phyloP scores from a whole-genome alignment of 2,329 filamentous ascomycete species.

The Claviceps capensis region DNA sequence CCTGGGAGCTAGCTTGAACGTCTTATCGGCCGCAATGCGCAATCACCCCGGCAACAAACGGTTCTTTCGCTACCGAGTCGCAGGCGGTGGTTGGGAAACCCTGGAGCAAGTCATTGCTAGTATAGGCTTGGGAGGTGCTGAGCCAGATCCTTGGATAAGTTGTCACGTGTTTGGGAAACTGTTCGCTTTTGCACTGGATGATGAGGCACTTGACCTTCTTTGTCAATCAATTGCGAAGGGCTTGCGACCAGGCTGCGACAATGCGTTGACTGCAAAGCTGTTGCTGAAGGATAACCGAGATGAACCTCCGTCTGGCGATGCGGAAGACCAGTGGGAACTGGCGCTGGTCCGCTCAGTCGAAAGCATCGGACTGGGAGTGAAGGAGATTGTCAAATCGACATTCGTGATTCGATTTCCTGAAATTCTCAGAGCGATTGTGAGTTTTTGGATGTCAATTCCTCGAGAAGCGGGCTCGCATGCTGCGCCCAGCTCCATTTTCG shows the following conservation, averaged over 20 bases:
- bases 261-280: constrained; percentile 3
- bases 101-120: constrained; percentile 60
- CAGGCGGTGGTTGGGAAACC: constrained; percentile 65
- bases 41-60: constrained; percentile 75
- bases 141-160: constrained; percentile 53
- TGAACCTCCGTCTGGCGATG: not conserved
- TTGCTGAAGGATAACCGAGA: constrained; percentile 12
- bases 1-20: constrained; percentile 56
- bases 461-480: constrained; percentile 28
- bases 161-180: constrained; percentile 72
- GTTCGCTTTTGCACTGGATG: constrained; percentile 66
- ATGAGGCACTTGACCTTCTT: constrained; percentile 57
- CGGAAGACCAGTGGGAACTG: constrained; percentile 25
- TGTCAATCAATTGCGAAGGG: constrained; percentile 40
- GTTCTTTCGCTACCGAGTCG: constrained; percentile 68
- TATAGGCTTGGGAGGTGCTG: constrained; percentile 49
- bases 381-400: constrained; percentile 34
- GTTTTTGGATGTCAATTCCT: constrained; percentile 50
- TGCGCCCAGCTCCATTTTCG: constrained; percentile 44
- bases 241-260: constrained; percentile 18
- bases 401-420: constrained; percentile 46
- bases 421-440: constrained; percentile 47
- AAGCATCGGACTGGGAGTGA: constrained; percentile 26
- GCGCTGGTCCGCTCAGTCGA: constrained; percentile 23
- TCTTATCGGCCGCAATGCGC: constrained; percentile 62